Conservation (phyloP, 306 rosid genomes). For the Inga oerstediana region DNA sequence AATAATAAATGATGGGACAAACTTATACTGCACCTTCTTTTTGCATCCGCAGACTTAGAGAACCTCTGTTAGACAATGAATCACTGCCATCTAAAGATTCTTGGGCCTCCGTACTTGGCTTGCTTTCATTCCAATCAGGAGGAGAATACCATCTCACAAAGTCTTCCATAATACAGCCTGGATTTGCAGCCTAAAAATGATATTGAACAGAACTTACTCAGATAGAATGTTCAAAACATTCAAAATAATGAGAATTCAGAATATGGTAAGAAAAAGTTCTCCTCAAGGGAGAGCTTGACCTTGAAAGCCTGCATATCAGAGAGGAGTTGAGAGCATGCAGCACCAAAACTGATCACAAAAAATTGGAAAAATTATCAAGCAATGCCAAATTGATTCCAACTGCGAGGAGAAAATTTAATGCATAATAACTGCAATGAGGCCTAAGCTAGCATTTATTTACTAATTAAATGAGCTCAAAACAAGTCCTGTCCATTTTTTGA, state of each 20-base stretch:
- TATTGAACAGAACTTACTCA: constrained; percentile 35
- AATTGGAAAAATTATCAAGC: constrained; percentile 45
- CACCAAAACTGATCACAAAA: constrained; percentile 83
- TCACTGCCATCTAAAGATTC: constrained; percentile 49
- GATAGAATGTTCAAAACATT: constrained; percentile 28
- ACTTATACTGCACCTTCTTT: constrained; percentile 69
- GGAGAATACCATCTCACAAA: constrained; percentile 99
- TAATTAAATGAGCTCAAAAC: neutral
- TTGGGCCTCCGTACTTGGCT: constrained; percentile 46
- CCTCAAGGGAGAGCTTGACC: constrained; percentile 51
- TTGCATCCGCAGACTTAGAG: constrained; percentile 87
- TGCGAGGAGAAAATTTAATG: neutral
- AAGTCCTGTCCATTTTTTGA: neutral
- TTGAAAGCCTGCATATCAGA: constrained; percentile 99
- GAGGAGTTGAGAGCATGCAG: constrained; percentile 98
- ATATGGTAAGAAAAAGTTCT: constrained; percentile 34
- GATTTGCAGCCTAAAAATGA: constrained; percentile 88
- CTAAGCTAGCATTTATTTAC: neutral
- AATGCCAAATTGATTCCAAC: constrained; percentile 25
- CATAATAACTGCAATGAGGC: constrained; percentile 20
- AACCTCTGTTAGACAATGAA: constrained; percentile 60
- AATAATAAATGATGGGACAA: constrained; percentile 17
- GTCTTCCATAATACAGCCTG: constrained; percentile 98
- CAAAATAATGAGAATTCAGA: constrained; percentile 28
- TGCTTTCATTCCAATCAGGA: constrained; percentile 91